Percentiles rank a stretch among this genome's conserved stretches.
Conservation (phyloP, 108 stramenopile species). For the Discostella pseudostelligera region DNA sequence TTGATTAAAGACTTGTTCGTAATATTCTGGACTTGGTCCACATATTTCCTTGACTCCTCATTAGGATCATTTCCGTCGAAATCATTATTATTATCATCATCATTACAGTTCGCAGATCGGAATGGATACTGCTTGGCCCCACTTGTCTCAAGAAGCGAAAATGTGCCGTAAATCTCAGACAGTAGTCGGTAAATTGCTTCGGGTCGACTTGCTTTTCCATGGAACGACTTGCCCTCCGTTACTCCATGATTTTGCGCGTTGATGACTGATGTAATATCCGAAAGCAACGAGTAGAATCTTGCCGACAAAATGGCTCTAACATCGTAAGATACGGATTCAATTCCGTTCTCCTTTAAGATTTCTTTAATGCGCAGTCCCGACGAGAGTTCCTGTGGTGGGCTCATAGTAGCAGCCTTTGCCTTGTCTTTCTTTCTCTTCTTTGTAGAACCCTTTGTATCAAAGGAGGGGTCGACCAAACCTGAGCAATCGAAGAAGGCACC, state of each 20-base stretch:
- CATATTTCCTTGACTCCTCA: conserved; percentile 24
- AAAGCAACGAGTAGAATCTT: conserved; percentile 69
- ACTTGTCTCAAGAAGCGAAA: conserved; percentile 44
- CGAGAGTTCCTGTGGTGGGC: conserved; percentile 19
- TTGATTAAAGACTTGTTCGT: conserved; percentile 29
- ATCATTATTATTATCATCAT: conserved; percentile 11
- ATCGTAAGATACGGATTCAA: conserved; percentile 30
- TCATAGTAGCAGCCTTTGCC: conserved; percentile 27
- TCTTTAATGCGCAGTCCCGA: conserved; percentile 42
- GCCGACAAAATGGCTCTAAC: conserved; percentile 60
- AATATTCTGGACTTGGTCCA: conserved; percentile 41
- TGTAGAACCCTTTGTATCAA: conserved; percentile 13
- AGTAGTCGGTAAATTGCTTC: conserved; percentile 44
- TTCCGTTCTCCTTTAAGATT: conserved; percentile 12
- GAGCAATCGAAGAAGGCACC: conserved; percentile 77
- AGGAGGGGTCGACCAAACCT: not conserved
- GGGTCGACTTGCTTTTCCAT: conserved; percentile 27
- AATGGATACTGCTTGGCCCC: conserved; percentile 50
- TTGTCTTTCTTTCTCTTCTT: conserved; percentile 53
- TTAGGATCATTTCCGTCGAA: conserved; percentile 29
- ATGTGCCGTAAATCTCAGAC: conserved; percentile 40
- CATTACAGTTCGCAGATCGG: not conserved
- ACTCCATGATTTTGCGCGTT: conserved; percentile 17
- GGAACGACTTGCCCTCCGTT: conserved; percentile 11
- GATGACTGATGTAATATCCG: conserved; percentile 46